Base-by-base conservation (phyloP, 2,329 filamentous ascomycete genomes). In the Emericellopsis cladophorae region DNA sequence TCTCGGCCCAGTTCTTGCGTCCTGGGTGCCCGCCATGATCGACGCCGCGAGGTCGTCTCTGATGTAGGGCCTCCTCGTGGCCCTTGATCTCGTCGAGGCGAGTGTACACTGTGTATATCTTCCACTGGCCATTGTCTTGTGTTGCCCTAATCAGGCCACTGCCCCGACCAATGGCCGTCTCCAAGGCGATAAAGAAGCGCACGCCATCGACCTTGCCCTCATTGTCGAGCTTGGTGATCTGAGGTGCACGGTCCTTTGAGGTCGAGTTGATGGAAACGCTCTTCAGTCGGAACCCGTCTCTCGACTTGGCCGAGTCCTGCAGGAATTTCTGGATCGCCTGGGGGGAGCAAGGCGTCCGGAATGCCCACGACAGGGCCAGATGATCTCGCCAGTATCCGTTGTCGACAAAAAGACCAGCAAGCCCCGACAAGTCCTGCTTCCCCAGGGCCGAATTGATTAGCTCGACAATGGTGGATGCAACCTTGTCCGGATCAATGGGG, bases 51-150 rank as follows among this genome's bases (percentile, higher is more conserved):
- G 74, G 67, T 23, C 81, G 64, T 4, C 62, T 64, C 1, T 49
- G 50, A 2, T 66, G 62, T 1, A 65, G 52, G 0, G 48, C 46
- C 52, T 83, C 75, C 44, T 77, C 70, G 39, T 68, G 57, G 0
- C 68, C 73, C 4, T 62, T 70, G 5, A 85, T 46, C 31, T 72
- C 67, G 2, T 65, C 51, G 5, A 85, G 58, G 0, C 66, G 62
- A 0, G 80, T 84, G 50, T 76, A 83, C 0, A 84, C 49, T 2
- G 76, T 79, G 46, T 74, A 81, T 0, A 76, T 70, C 51, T 76
- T 79, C 78, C 77, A 84, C 3, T 43, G 31, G 0, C 54, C 60
- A 21, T 23, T 22, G 10, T 38, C 1, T 56, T 65, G 54, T 0
- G 67, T 61, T 1, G 84, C 53, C 4, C 75, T 62, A 0, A 72